Percentiles rank a stretch among this genome's conserved stretches.
Evolutionary conservation across 257 asterid genomes (phyloP).

Genomic region (Asclepias syriaca): DNA sequence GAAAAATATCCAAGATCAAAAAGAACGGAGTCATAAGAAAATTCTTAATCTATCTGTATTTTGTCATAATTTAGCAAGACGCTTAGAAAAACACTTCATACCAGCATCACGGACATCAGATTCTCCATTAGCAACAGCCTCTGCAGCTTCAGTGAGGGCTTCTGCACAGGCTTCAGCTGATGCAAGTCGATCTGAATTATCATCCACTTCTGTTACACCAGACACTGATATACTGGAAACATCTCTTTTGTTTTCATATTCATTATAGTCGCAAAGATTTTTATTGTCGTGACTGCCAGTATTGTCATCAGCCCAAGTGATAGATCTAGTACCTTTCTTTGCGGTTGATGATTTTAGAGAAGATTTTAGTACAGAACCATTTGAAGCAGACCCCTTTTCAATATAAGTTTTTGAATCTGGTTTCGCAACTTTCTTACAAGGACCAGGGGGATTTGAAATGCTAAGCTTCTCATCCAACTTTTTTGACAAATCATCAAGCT

Average conservation of each 20-base stretch:
- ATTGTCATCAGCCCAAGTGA: constrained; percentile 86
- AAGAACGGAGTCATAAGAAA: constrained; percentile 15
- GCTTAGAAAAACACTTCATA: constrained; percentile 22
- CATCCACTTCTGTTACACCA: constrained; percentile 29
- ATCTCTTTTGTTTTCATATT: constrained; percentile 26
- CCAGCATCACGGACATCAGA: constrained; percentile 68
- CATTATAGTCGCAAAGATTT: constrained; percentile 39
- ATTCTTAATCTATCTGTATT: neutral
- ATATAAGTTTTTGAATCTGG: constrained; percentile 17
- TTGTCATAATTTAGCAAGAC: neutral
- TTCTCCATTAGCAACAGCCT: constrained; percentile 69
- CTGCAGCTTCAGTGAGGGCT: constrained; percentile 77
- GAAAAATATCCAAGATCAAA: constrained; percentile 23
- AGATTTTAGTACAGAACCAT: constrained; percentile 39
- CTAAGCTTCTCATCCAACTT: constrained; percentile 22
- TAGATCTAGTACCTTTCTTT: constrained; percentile 44
- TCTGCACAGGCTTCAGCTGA: constrained; percentile 93
- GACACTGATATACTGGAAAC: constrained; percentile 23
- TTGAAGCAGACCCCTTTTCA: constrained; percentile 28
- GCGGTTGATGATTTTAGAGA: constrained; percentile 62
- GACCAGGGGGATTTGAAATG: constrained; percentile 28
- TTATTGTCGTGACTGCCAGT: constrained; percentile 26
- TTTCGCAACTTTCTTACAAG: constrained; percentile 17
- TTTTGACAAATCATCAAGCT: constrained; percentile 17
- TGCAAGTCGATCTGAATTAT: constrained; percentile 42